A percentile compares a stretch with the other conserved stretches of the same genome.
phyloP scores from a whole-genome alignment of 2,329 filamentous ascomycete genomes.

The Paracoccidioides lutzii region DNA sequence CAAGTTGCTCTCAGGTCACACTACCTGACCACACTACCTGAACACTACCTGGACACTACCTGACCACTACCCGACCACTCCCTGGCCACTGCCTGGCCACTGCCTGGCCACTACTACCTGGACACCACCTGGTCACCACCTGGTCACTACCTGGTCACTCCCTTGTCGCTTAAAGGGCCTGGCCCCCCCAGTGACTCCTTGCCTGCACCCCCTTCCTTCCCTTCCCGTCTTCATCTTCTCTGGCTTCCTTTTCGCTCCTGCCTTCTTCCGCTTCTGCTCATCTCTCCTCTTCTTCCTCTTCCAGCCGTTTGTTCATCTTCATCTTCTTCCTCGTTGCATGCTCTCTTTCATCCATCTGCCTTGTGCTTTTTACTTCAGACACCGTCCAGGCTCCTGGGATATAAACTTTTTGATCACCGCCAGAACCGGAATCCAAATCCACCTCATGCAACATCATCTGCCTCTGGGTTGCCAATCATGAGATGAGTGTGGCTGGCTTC shows the following conservation, averaged over 20 bases:
- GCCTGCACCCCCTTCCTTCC: not conserved
- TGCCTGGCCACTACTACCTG: too few relatives aligned
- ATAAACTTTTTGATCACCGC: too few relatives aligned
- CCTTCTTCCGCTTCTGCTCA: not conserved
- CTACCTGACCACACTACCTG: too few relatives aligned
- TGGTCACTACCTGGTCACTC: too few relatives aligned
- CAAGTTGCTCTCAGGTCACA: not conserved
- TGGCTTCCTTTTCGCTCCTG: not conserved
- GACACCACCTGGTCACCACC: too few relatives aligned
- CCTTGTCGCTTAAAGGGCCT: not conserved
- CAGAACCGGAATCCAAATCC: too few relatives aligned
- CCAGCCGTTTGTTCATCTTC: not conserved
- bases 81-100: not conserved
- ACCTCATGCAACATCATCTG: too few relatives aligned
- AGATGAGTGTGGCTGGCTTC: not conserved
- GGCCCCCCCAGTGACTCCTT: not conserved
- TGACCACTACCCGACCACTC: too few relatives aligned
- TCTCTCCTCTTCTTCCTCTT: too few relatives aligned
- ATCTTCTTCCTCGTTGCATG: not conserved
- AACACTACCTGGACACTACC: too few relatives aligned
- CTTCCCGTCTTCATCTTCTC: not conserved
- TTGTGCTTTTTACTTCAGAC: not conserved
- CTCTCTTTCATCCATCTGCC: not conserved
- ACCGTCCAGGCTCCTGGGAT: not conserved
- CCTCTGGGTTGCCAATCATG: too few relatives aligned